phyloP scores from a whole-genome alignment of 208 protist species.

The Trypanosomatidae sp. region DNA sequence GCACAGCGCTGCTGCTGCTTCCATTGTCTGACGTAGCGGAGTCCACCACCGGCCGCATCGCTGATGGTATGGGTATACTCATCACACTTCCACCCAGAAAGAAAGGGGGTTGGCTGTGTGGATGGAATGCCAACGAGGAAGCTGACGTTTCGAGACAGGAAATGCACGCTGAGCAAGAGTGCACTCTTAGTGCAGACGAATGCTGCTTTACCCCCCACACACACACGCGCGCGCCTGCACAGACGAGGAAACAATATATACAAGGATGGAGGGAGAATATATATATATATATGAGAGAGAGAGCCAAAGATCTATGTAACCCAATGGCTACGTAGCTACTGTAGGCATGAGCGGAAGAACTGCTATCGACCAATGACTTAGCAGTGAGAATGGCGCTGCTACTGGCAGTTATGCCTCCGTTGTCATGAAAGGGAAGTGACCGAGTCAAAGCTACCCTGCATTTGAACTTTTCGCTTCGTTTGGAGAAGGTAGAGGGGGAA shows the following conservation, averaged over 20 bases:
- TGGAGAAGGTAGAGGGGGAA: not conserved
- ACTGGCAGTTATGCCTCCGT: not conserved
- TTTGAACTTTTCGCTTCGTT: not conserved
- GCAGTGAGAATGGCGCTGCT: not conserved
- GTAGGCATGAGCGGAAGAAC: too few relatives aligned
- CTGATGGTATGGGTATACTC: not conserved
- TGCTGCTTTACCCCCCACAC: not conserved
- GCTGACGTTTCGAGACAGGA: not conserved
- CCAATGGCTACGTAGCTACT: not conserved
- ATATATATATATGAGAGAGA: not conserved
- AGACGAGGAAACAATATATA: not conserved
- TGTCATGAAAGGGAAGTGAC: not conserved
- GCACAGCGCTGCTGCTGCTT: slow-evolving; percentile 3
- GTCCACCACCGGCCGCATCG: not conserved
- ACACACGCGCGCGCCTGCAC: not conserved
- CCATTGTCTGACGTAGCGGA: not conserved
- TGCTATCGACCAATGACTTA: not conserved
- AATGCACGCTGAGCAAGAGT: not conserved
- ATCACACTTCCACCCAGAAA: not conserved
- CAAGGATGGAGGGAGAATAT: not conserved
- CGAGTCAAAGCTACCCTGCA: not conserved
- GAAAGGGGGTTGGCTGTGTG: not conserved
- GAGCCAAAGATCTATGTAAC: not conserved
- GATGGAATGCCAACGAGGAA: not conserved
- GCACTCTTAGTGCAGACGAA: not conserved